Conservation (phyloP, 768 basidiomycete species). For the Hirschioporus abietinus region DNA sequence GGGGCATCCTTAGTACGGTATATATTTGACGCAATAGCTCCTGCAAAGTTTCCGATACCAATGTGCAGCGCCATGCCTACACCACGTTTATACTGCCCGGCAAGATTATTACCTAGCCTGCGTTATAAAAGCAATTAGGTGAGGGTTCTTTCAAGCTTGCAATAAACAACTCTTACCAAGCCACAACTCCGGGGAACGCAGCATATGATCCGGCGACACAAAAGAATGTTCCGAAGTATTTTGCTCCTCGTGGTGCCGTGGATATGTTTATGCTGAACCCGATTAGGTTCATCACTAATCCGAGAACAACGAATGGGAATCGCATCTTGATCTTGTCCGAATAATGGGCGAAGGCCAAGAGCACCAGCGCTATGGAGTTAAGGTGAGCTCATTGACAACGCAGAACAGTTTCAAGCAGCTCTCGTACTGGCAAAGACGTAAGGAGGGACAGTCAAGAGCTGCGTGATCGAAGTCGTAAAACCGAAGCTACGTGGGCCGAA, state of each 20-base stretch:
- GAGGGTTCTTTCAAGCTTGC: background rate
- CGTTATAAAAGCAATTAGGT: background rate
- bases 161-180: slow-evolving; percentile 42
- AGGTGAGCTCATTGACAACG: background rate
- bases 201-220: slow-evolving; percentile 60
- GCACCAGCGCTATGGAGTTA: slow-evolving; percentile 38
- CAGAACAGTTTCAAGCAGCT: background rate
- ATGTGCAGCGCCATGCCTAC: slow-evolving; percentile 67
- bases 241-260: slow-evolving; percentile 41
- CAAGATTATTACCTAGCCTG: slow-evolving; percentile 63
- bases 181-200: slow-evolving; percentile 51
- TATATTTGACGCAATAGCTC: slow-evolving; percentile 59
- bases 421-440: slow-evolving; percentile 56
- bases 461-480: slow-evolving; percentile 47
- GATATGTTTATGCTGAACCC: slow-evolving; percentile 66
- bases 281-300: slow-evolving; percentile 43
- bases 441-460: slow-evolving; percentile 64
- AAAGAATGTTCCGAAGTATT: slow-evolving; percentile 73
- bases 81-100: slow-evolving; percentile 66
- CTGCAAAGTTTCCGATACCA: slow-evolving; percentile 60
- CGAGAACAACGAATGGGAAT: slow-evolving; percentile 52
- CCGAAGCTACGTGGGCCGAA: slow-evolving; percentile 42
- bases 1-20: slow-evolving; percentile 56
- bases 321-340: slow-evolving; percentile 55
- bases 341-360: slow-evolving; percentile 47